Evolutionary conservation across 768 basidiomycete genomes (phyloP).

Genomic region (Hortiboletus flavorubellus): DNA sequence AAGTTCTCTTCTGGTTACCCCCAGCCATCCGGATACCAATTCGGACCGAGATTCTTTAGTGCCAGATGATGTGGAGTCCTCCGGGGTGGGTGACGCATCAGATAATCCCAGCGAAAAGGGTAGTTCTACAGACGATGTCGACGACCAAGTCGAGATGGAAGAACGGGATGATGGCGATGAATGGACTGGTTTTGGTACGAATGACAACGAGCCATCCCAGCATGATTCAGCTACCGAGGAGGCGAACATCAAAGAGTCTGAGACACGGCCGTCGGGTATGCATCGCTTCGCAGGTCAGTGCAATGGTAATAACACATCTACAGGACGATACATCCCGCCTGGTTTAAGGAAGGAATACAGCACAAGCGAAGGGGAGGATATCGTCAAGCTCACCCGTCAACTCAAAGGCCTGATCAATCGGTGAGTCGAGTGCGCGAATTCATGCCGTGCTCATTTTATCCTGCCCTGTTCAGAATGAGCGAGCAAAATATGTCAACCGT

Average conservation of each 20-base stretch:
- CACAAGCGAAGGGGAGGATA: constrained; percentile 35
- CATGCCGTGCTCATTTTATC: neutral
- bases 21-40: neutral
- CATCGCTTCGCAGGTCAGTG: neutral
- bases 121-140: neutral
- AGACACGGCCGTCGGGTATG: constrained; percentile 11
- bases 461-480: constrained; percentile 59
- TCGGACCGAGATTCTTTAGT: neutral
- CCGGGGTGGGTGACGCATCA: constrained; percentile 5
- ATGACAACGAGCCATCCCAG: neutral
- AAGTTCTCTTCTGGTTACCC: neutral
- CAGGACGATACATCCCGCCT: constrained; percentile 76
- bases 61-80: neutral
- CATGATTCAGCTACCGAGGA: neutral
- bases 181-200: constrained; percentile 37
- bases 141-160: constrained; percentile 20
- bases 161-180: constrained; percentile 28
- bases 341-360: constrained; percentile 59
- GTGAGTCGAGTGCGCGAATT: constrained; percentile 35
- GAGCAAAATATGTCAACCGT: constrained; percentile 85
- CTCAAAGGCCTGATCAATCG: constrained; percentile 87
- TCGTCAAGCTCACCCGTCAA: constrained; percentile 63
- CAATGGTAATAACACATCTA: neutral
- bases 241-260: neutral
- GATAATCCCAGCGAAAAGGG: neutral